Conservation (phyloP, 1,284 basidiomycete species). For the Leucoagaricus sp. region DNA sequence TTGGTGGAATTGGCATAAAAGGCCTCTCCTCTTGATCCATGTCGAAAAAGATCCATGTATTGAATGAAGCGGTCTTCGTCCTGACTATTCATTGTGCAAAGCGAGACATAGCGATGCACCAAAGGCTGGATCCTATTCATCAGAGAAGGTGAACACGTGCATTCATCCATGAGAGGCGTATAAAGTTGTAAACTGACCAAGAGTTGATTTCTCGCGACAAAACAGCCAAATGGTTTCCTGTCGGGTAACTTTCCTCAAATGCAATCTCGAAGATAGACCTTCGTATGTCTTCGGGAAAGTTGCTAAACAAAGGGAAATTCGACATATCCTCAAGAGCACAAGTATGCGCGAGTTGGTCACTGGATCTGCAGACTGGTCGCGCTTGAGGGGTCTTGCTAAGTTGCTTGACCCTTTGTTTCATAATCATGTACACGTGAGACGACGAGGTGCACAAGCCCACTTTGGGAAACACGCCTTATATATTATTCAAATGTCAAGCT, state of each 20-base stretch:
- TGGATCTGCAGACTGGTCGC: no score
- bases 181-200: not conserved
- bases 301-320: not conserved
- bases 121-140: not conserved
- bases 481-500: no score
- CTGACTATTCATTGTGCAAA: not conserved
- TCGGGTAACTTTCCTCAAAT: not conserved
- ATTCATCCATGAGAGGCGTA: not conserved
- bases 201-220: not conserved
- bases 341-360: no score
- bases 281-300: constrained; percentile 1
- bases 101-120: not conserved
- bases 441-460: no score
- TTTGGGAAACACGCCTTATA: no score
- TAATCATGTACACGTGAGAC: no score
- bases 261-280: constrained; percentile 2
- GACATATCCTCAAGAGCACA: not conserved
- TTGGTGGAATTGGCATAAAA: not conserved
- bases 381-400: no score
- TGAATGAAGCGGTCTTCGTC: not conserved
- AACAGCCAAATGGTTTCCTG: not conserved
- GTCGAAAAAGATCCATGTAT: not conserved
- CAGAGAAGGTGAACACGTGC: not conserved
- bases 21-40: not conserved
- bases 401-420: no score